These are phyloP conservation scores for Radiomyces spectabilis DNA, from an alignment of 192 early-diverging fungal genomes.

Conservation along the genomic window DNA sequence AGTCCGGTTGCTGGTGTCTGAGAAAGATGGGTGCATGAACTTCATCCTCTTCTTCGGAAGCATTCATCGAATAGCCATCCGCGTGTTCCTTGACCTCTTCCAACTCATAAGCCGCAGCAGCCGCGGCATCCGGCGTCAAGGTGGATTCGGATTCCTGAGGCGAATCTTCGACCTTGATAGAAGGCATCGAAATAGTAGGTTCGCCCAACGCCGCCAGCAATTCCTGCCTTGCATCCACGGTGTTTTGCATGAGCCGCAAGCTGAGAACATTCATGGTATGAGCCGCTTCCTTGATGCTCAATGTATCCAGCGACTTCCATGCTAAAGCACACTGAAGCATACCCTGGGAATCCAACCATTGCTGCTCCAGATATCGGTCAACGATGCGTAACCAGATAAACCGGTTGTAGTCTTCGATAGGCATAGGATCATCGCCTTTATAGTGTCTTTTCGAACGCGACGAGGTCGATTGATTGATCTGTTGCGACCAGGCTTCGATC, in stretches of 20 bases:
- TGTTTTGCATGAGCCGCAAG: slow-evolving; percentile 10
- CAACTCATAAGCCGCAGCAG: not conserved
- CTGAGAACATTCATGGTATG: slow-evolving; percentile 16
- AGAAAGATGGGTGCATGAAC: slow-evolving; percentile 4
- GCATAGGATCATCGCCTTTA: not conserved
- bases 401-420: not conserved
- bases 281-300: slow-evolving; percentile 6
- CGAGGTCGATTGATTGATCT: slow-evolving; percentile 7
- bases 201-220: slow-evolving; percentile 6
- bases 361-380: slow-evolving; percentile 11
- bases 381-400: slow-evolving; percentile 5
- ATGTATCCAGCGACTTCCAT: slow-evolving; percentile 1
- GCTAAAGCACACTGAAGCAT: slow-evolving; percentile 18
- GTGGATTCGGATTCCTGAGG: no score
- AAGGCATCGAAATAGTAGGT: no score
- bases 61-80: no score
- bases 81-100: no score
- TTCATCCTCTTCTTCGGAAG: slow-evolving; percentile 14
- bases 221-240: slow-evolving; percentile 12
- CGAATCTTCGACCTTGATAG: no score
- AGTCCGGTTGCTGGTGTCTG: not conserved
- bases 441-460: no score
- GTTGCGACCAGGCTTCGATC: slow-evolving; percentile 5
- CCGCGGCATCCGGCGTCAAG: not conserved
- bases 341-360: slow-evolving; percentile 14